A percentile compares a stretch with the other conserved stretches of the same genome.
Conservation (phyloP, 2,329 filamentous ascomycete species). For the Aureobasidium sp. region DNA sequence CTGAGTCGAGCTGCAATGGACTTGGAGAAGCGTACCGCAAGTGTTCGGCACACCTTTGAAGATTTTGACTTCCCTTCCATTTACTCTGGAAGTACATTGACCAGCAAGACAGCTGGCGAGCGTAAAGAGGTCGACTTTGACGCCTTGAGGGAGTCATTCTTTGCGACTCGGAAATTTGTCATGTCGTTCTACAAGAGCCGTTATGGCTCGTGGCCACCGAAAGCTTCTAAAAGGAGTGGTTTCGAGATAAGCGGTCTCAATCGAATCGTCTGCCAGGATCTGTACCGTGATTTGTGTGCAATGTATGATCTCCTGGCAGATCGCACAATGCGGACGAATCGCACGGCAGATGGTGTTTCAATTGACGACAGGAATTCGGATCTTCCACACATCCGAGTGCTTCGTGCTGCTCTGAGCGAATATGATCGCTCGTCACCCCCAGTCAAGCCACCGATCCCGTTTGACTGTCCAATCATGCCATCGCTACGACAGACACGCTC, state of each 20-base stretch:
- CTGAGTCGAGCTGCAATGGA: slow-evolving; percentile 78
- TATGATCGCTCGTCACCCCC: slow-evolving; percentile 86
- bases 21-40: slow-evolving; percentile 63
- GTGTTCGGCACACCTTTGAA: slow-evolving; percentile 65
- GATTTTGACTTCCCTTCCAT: slow-evolving; percentile 88
- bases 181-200: slow-evolving; percentile 61
- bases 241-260: slow-evolving; percentile 84
- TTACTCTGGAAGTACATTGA: slow-evolving; percentile 81
- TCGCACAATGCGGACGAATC: slow-evolving; percentile 67
- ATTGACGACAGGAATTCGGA: slow-evolving; percentile 46
- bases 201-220: slow-evolving; percentile 80
- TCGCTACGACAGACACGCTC: slow-evolving; percentile 58
- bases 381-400: slow-evolving; percentile 58
- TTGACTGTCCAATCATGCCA: slow-evolving; percentile 75
- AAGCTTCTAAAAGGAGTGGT: slow-evolving; percentile 83
- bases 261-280: slow-evolving; percentile 67
- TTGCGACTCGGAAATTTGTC: slow-evolving; percentile 66
- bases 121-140: slow-evolving; percentile 76
- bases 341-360: slow-evolving; percentile 62
- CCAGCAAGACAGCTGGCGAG: slow-evolving; percentile 70
- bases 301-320: slow-evolving; percentile 88
- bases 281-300: slow-evolving; percentile 80
- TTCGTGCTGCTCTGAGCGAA: slow-evolving; percentile 75
- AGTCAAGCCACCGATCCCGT: slow-evolving; percentile 84
- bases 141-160: slow-evolving; percentile 70